Evolutionary conservation across 306 rosid species (phyloP).

Genomic region (Hippophae rhamnoides): DNA sequence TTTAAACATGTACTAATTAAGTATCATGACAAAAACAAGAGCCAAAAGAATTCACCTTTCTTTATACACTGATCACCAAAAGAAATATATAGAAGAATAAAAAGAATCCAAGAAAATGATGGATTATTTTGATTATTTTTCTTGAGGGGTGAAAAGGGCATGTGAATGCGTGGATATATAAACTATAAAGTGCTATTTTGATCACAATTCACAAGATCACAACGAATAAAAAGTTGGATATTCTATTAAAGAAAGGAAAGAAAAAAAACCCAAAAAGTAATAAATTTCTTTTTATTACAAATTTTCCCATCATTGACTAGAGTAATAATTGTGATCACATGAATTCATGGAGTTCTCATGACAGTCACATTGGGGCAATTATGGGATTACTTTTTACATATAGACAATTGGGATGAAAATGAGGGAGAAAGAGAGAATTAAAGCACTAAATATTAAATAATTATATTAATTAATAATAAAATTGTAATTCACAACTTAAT

Average conservation of each 20-base stretch:
- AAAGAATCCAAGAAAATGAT: slow-evolving; percentile 28
- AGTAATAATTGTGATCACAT: slow-evolving; percentile 91
- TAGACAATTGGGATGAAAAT: not conserved
- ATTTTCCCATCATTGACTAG: slow-evolving; percentile 42
- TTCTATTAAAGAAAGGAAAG: slow-evolving; percentile 8
- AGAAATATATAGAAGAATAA: slow-evolving; percentile 8
- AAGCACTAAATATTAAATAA: slow-evolving; percentile 11
- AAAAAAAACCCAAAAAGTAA: not conserved
- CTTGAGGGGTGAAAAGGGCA: slow-evolving; percentile 62
- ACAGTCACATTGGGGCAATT: slow-evolving; percentile 66
- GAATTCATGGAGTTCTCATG: slow-evolving; percentile 67
- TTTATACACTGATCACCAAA: slow-evolving; percentile 15
- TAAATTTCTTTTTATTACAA: slow-evolving; percentile 21
- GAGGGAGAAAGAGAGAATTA: not conserved
- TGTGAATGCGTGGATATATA: slow-evolving; percentile 56
- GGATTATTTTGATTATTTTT: slow-evolving; percentile 39
- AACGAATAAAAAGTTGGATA: slow-evolving; percentile 13
- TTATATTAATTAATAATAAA: slow-evolving; percentile 17
- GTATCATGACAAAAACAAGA: not conserved
- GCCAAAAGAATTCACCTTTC: slow-evolving; percentile 5
- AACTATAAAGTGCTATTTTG: slow-evolving; percentile 27
- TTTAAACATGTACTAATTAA: too few relatives aligned
- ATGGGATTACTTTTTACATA: slow-evolving; percentile 43
- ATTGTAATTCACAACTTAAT: slow-evolving; percentile 31
- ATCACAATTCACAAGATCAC: not conserved